These are phyloP conservation scores for Xanthoconium stramineum DNA, from an alignment of 768 basidiomycete species.

Conservation along the genomic window DNA sequence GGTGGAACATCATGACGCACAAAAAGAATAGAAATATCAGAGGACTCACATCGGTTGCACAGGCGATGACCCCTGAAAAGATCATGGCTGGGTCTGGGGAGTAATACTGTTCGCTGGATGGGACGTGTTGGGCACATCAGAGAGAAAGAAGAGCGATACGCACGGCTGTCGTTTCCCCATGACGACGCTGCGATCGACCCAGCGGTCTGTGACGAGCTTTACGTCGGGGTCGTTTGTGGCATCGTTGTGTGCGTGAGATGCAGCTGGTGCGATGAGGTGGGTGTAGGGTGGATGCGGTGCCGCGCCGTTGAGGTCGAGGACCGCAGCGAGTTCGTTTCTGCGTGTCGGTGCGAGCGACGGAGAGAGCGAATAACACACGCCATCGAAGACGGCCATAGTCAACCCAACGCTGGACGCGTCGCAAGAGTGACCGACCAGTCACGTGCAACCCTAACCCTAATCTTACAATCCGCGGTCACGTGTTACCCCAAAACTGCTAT, in stretches of 20 bases:
- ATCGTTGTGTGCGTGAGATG: constrained; percentile 44
- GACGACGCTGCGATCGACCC: constrained; percentile 67
- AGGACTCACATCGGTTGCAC: constrained; percentile 57
- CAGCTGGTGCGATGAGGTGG: constrained; percentile 48
- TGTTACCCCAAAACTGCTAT: constrained; percentile 17
- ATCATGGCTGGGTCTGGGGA: constrained; percentile 75
- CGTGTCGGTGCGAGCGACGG: constrained; percentile 43
- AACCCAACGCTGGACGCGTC: too few relatives aligned
- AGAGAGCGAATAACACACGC: constrained; percentile 47
- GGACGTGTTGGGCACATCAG: constrained; percentile 1
- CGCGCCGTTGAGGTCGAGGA: constrained; percentile 55
- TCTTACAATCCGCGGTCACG: constrained; percentile 10
- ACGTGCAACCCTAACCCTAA: too few relatives aligned
- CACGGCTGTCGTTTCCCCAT: constrained; percentile 58
- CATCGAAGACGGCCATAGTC: constrained; percentile 37
- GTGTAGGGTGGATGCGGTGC: constrained; percentile 48
- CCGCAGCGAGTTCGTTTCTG: constrained; percentile 41
- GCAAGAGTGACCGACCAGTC: too few relatives aligned
- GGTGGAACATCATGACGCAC: background rate
- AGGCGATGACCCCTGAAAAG: constrained; percentile 81
- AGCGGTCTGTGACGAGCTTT: constrained; percentile 43
- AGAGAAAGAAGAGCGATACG: constrained; percentile 19
- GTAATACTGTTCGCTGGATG: constrained; percentile 52
- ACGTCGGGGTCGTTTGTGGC: constrained; percentile 36
- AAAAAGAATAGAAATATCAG: background rate